Conservation (phyloP, 441 rosid genomes). For the Gossypium lobatum region DNA sequence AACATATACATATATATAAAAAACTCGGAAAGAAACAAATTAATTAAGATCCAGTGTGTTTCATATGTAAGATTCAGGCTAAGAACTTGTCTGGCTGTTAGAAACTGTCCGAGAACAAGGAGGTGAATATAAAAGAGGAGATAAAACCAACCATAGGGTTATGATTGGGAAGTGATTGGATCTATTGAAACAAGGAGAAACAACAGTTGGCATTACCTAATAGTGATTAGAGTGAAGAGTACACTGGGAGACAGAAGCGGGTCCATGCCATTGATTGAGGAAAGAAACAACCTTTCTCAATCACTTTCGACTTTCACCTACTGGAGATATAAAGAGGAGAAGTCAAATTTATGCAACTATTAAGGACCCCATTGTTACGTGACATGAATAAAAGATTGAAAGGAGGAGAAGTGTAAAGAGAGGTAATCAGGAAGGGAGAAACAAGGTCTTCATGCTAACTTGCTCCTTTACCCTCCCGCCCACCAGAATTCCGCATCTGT, state of each 20-base stretch:
- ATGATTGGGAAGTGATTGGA: neutral
- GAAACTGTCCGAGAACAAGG: neutral
- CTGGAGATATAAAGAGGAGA: neutral
- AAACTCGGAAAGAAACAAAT: neutral
- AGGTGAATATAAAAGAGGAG: neutral
- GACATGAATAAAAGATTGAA: neutral
- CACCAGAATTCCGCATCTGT: neutral
- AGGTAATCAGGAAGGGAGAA: neutral
- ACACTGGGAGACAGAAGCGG: constrained; percentile 15
- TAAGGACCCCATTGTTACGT: neutral
- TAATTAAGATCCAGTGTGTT: no score
- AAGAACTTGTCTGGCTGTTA: neutral
- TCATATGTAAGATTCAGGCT: no score
- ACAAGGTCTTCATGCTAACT: constrained; percentile 2
- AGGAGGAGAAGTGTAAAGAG: neutral
- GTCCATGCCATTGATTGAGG: constrained; percentile 12
- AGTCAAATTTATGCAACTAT: neutral
- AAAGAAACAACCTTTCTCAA: neutral
- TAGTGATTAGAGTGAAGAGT: neutral
- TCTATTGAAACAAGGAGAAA: neutral
- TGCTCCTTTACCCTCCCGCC: neutral
- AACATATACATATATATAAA: neutral
- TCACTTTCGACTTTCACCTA: neutral
- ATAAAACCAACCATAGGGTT: neutral
- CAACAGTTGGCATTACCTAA: neutral